phyloP scores from a whole-genome alignment of 2,329 filamentous ascomycete species.

The Fusarium torreyae region DNA sequence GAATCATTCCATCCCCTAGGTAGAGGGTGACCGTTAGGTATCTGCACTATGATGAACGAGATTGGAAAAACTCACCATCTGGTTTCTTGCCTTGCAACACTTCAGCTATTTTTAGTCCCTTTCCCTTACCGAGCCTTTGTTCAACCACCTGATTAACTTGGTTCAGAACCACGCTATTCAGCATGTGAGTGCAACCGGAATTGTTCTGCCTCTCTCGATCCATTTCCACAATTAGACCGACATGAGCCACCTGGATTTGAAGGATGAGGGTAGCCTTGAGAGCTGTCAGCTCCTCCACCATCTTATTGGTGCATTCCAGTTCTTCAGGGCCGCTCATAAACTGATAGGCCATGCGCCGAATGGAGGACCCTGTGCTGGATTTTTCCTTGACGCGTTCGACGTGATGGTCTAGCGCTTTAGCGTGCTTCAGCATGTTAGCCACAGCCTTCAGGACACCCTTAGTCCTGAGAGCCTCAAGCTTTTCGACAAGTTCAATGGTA shows the following conservation, averaged over 20 bases:
- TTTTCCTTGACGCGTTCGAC: conserved; percentile 2
- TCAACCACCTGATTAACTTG: conserved; percentile 10
- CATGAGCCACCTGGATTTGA: conserved; percentile 10
- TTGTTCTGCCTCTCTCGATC: background rate
- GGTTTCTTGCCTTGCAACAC: conserved; percentile 1
- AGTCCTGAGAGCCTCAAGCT: background rate
- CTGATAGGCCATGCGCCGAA: background rate
- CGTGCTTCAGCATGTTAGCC: conserved; percentile 5
- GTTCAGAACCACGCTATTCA: conserved; percentile 1
- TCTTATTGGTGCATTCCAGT: background rate
- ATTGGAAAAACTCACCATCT: background rate
- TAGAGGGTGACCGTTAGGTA: background rate
- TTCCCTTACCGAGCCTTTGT: conserved; percentile 8
- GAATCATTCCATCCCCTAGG: conserved; percentile 5
- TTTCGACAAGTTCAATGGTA: conserved; percentile 10
- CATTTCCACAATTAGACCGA: background rate
- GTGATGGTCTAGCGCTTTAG: conserved; percentile 2
- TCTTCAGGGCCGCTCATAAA: conserved; percentile 17
- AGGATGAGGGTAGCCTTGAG: conserved; percentile 9
- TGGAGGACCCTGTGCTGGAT: background rate
- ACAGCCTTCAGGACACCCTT: conserved; percentile 1
- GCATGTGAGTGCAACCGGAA: background rate
- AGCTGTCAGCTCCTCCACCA: conserved; percentile 2
- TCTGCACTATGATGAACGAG: too few species aligned
- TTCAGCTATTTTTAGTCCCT: conserved; percentile 6